These are phyloP conservation scores for Ophiocordyceps unilateralis DNA, from an alignment of 2,329 filamentous ascomycete genomes.

Conservation along the genomic window DNA sequence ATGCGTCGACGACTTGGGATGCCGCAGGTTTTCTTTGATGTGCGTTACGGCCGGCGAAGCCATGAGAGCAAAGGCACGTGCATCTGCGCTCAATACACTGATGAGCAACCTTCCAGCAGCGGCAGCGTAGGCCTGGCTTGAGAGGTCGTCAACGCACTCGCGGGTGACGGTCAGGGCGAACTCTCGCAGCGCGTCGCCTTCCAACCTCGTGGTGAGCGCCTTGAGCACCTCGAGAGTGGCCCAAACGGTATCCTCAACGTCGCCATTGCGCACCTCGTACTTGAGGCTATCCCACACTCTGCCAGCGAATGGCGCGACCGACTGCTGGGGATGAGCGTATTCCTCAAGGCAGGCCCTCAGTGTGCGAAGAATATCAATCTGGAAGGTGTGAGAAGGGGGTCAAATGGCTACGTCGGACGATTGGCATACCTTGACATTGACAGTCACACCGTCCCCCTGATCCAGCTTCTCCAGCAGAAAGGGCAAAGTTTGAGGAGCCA, in stretches of 20 bases:
- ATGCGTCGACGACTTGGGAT: conserved; percentile 31
- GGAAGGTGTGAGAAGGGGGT: conserved; percentile 3
- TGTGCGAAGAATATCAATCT: conserved; percentile 39
- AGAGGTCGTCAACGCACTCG: conserved; percentile 35
- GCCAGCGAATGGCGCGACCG: conserved; percentile 28
- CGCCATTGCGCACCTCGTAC: conserved; percentile 44
- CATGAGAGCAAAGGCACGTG: conserved; percentile 29
- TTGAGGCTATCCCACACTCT: conserved; percentile 43
- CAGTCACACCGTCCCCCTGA: conserved; percentile 39
- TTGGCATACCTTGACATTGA: conserved; percentile 32
- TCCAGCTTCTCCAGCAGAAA: conserved; percentile 41
- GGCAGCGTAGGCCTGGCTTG: conserved; percentile 32
- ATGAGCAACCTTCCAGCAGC: conserved; percentile 34
- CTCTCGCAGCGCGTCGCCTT: conserved; percentile 23
- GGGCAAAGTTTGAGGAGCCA: conserved; percentile 29
- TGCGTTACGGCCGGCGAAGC: conserved; percentile 28
- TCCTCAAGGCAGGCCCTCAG: conserved; percentile 33
- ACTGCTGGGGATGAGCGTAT: conserved; percentile 28
- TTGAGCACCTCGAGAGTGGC: conserved; percentile 37
- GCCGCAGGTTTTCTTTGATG: conserved; percentile 30
- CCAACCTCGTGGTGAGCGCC: conserved; percentile 27
- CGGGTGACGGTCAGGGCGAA: conserved; percentile 31
- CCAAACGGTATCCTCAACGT: conserved; percentile 38
- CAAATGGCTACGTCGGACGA: not conserved
- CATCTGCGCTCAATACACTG: conserved; percentile 30